phyloP scores from a whole-genome alignment of 1,284 basidiomycete species.

The Trametes sp. region DNA sequence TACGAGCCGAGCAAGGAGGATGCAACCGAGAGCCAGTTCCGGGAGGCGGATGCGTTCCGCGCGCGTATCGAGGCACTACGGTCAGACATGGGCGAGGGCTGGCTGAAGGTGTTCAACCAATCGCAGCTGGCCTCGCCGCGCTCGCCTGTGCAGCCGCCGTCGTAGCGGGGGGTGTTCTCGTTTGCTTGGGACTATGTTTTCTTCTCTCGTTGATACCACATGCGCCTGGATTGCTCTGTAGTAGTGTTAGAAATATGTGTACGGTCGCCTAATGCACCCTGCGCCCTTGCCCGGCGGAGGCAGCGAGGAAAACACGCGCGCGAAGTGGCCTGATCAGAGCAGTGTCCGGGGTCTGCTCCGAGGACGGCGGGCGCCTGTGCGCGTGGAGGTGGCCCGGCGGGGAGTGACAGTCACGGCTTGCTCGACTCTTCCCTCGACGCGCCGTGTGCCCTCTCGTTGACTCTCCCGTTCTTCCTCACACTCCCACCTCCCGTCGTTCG shows the following conservation, averaged over 20 bases:
- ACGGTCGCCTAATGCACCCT: conserved; percentile 8
- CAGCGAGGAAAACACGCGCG: not conserved
- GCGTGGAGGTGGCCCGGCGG: not conserved
- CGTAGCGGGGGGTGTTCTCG: conserved; percentile 6
- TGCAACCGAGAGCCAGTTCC: conserved; percentile 44
- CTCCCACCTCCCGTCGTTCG: conserved; percentile 53
- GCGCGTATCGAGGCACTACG: conserved; percentile 82
- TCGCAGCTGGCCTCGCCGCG: conserved; percentile 48
- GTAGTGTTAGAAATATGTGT: conserved; percentile 24
- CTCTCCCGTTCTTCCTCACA: conserved; percentile 39
- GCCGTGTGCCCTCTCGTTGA: conserved; percentile 19
- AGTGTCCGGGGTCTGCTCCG: conserved; percentile 20
- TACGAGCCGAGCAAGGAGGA: conserved; percentile 59
- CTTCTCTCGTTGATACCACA: conserved; percentile 25
- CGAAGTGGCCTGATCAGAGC: conserved; percentile 1
- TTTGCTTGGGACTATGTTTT: conserved; percentile 19
- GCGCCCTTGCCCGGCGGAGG: not conserved
- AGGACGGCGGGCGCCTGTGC: conserved; percentile 38
- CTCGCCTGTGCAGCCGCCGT: conserved; percentile 33
- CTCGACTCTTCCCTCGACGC: conserved; percentile 11
- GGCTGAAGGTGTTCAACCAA: conserved; percentile 85
- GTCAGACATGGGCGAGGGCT: conserved; percentile 86
- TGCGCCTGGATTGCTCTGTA: conserved; percentile 29
- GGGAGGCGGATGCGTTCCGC: conserved; percentile 74
- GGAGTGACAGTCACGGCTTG: conserved; percentile 18